Evolutionary conservation across 164 flowering plant genomes (phyloP), one percentile per base, ranked within the genome.

Genomic region (Magnolia officinalis): DNA sequence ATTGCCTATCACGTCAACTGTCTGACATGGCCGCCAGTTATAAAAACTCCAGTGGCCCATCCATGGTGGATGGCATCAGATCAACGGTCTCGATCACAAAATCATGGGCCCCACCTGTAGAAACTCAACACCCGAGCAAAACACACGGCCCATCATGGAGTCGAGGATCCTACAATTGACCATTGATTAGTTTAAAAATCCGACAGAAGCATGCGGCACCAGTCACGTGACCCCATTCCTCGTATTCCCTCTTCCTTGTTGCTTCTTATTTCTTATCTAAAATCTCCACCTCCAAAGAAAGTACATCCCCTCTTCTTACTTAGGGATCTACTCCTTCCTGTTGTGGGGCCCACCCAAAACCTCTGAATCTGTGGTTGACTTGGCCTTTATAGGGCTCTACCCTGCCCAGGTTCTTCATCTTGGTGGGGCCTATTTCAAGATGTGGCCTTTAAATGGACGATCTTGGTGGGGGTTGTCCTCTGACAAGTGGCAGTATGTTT

Each of bases 171-270:
- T 67, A 10, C 11, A 5, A 37, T 29, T 67, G 18, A 6, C 49
- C 45, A 23, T 67, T 29, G 72, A n/a, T 20, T 21, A 71, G 23
- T 24, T 24, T 49, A 4, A 51, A 24, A 63, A 71, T 23, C 45
- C 73, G 73, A 71, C 20, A 70, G n/a, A 55, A 50, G 73, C 45
- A 71, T 71, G 61, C 63, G 49, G 63, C 69, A 5, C 51, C n/a
- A n/a, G 50, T 63, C 51, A 18, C 49, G 29, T 37, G 29, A 73
- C 13, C 51, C 14, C 37, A 1, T 18, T 18, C 21, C 68, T 65
- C 21, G 18, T 24, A 3, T 29, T 9, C 11, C 31, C 0, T 55
- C 23, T 55, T 4, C 24, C 23, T 4, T 16, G 1, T 31, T 73
- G 6, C 31, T 37, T 19, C 1, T 8, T 65, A 8, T 0, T 65